Percentiles rank a stretch among this genome's conserved stretches.
phyloP scores from a whole-genome alignment of 495 filamentous ascomycete genomes.

The Penicillium pancosmium region DNA sequence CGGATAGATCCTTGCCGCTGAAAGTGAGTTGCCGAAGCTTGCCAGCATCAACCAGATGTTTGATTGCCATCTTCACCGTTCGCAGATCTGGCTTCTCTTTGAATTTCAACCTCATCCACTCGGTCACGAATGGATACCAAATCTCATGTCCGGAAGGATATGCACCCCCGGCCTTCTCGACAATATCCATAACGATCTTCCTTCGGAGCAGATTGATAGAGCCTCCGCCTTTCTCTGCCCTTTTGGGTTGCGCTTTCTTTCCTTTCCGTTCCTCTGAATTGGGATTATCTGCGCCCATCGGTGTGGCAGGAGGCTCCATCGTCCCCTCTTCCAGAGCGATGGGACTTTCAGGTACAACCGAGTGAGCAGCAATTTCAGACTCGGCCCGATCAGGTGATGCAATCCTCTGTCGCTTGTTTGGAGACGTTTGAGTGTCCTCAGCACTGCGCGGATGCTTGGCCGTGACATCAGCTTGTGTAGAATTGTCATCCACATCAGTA shows the following conservation, averaged over 20 bases:
- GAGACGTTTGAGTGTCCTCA: background rate
- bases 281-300: background rate
- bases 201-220: slow-evolving; percentile 52
- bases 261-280: background rate
- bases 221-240: slow-evolving; percentile 38
- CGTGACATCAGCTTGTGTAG: background rate
- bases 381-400: slow-evolving; percentile 3
- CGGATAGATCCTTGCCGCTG: slow-evolving; percentile 56
- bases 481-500: background rate
- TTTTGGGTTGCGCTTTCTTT: background rate
- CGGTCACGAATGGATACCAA: slow-evolving; percentile 65
- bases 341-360: background rate
- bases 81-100: slow-evolving; percentile 52
- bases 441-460: background rate
- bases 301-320: background rate
- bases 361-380: background rate
- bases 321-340: background rate
- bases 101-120: slow-evolving; percentile 58
- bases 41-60: slow-evolving; percentile 59
- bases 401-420: slow-evolving; percentile 10
- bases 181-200: slow-evolving; percentile 68
- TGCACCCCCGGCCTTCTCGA: slow-evolving; percentile 69
- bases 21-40: slow-evolving; percentile 65
- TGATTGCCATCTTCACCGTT: slow-evolving; percentile 59
- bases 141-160: slow-evolving; percentile 76